Evolutionary conservation across 2,329 filamentous ascomycete genomes (phyloP), one percentile per base, ranked within the genome.

Genomic region (Trichoderma koningiopsis): DNA sequence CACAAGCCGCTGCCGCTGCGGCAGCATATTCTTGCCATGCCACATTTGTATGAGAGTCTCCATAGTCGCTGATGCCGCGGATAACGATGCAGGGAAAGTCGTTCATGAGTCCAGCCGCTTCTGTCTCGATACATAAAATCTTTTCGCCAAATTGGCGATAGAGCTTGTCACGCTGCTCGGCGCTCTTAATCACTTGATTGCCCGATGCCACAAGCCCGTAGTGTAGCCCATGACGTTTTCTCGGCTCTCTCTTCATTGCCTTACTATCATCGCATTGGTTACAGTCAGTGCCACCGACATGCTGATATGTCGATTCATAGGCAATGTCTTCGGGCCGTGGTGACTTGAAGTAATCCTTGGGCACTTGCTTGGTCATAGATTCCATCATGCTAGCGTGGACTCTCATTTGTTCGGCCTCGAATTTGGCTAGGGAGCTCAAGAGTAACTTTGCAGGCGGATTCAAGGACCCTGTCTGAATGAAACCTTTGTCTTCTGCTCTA

Each of bases 11-110:
- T 0, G 80, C 79, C 0, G 74, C 74, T 0, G 73, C 72, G 0
- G 81, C 78, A 0, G 80, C 79, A 69, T 79, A 81, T 0, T 35
- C 52, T 29, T 81, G 77, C 80, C 79, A 82, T 5, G 37, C 37
- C 11, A 81, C 77, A 33, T 76, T 77, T 63, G 81, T 82, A 67
- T 82, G 79, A 0, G 74, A 77, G 70, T 83, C 81, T 6, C 78
- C 74, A 60, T 82, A 82, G 55, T 82, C 78, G 31, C 77, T 82
- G 0, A 83, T 80, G 0, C 79, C 80, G 16, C 79, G 76, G 24
- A 83, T 78, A 0, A 79, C 74, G 0, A 82, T 67, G 43, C 77
- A 82, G 0, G 77, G 76, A 0, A 79, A 73, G 0, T 73, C 58
- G n/a, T 73, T 71, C 71, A 74, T 72, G 0, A 77, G 11, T 0